Evolutionary conservation across 78 protist genomes (phyloP), one percentile per base, ranked within the genome.

Genomic region (Dictyostelium discoideum): DNA sequence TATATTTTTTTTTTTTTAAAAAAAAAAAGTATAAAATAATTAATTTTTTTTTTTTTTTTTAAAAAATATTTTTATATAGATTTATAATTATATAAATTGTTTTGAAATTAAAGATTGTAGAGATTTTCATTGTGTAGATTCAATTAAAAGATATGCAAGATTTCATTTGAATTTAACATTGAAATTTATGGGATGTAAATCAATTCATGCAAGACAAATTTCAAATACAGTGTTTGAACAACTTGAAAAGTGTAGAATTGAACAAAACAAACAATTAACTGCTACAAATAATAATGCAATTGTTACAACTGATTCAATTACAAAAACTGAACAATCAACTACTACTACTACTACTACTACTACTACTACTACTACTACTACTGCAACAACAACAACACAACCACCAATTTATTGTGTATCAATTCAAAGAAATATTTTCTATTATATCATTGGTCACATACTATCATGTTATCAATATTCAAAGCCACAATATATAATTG

Each of bases 181-280:
- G 63, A 89, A 89, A 32, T 89, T 89, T 44, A 89, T 89, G 94
- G 85, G 94, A 13, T 89, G 94, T 46, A 89, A 89, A 67, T 89
- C 94, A 5, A 44, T 89, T 37, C 94, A 89, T 48, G 94, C 94
- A 42, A 54, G 94, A 78, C 94, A 89, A 22, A 89, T 89, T 22
- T 79, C 94, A 24, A 81, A 48, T 89, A 44, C 87, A 2, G 67
- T 89, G 3, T 89, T 89, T 89, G 94, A 89, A 18, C 94, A 89
- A 54, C 42, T 89, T 14, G 94, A 89, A 67, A 89, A 89, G 14
- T 89, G 94, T 80, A 84, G 94, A 44, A 14, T 46, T 18, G 54
- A 84, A 20, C 78, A 63, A 16, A 6, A 82, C 13, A 82, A 50
- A 13, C 86, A 84, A 84, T 44, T 63, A 84, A 46, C 14, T 5